These are phyloP conservation scores for Paramecium bursaria DNA, from an alignment of 73 alveolate species.

Conservation along the genomic window DNA sequence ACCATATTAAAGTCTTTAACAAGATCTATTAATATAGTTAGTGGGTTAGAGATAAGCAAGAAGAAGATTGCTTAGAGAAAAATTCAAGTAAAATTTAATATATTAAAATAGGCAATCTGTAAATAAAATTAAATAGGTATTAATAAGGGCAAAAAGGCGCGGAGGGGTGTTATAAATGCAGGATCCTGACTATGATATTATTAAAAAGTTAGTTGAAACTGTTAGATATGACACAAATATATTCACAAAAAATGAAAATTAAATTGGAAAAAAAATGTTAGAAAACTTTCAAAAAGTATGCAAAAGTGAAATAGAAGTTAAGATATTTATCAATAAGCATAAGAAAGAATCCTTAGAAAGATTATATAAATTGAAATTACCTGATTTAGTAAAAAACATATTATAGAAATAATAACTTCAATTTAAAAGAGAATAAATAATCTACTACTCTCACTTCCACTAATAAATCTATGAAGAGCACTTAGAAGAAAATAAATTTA, in stretches of 20 bases:
- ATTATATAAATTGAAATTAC: slow-evolving; percentile 1
- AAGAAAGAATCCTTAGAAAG: slow-evolving; percentile 40
- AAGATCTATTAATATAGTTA: slow-evolving; percentile 15
- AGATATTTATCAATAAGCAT: background rate
- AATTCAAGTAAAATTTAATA: background rate
- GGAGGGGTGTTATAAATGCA: background rate
- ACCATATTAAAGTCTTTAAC: slow-evolving; percentile 31
- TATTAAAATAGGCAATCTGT: background rate
- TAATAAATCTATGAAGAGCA: too few species aligned
- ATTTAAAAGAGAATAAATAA: too few species aligned
- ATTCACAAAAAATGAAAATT: slow-evolving; percentile 9
- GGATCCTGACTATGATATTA: slow-evolving; percentile 15
- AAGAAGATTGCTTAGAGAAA: slow-evolving; percentile 1
- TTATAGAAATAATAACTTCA: too few species aligned
- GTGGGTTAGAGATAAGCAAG: slow-evolving; percentile 40
- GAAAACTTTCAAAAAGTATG: slow-evolving; percentile 27
- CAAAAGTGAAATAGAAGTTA: background rate
- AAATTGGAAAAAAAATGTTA: slow-evolving; percentile 18
- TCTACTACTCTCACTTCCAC: too few species aligned
- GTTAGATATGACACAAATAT: background rate
- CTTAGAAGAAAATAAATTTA: too few species aligned
- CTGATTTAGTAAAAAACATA: slow-evolving; percentile 12
- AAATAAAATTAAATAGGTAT: slow-evolving; percentile 4
- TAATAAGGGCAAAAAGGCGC: background rate
- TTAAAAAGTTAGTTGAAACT: background rate